Percentiles rank a stretch among this genome's conserved stretches.
These are phyloP conservation scores for Triglochin maritima DNA, from an alignment of 106 monocot genomes.

Conservation along the genomic window DNA sequence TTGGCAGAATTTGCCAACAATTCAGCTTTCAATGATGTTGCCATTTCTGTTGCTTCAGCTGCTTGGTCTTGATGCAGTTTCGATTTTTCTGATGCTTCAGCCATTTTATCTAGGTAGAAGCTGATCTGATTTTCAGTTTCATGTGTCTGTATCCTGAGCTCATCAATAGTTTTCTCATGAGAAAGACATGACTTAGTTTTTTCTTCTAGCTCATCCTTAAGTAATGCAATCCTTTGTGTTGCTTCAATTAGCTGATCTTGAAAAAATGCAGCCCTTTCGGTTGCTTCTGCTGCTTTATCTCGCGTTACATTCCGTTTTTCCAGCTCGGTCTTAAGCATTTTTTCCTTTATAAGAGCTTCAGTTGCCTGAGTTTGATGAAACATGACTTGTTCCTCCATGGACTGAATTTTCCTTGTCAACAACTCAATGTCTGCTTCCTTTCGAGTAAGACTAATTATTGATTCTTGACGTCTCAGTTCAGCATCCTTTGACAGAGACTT, in stretches of 20 bases:
- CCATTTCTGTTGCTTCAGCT: conserved; percentile 29
- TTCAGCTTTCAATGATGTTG: conserved; percentile 34
- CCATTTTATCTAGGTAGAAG: neutral
- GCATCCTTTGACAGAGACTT: conserved; percentile 38
- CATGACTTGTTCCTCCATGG: conserved; percentile 32
- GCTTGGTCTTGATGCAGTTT: conserved; percentile 21
- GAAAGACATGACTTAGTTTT: conserved; percentile 21
- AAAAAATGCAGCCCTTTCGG: conserved; percentile 23
- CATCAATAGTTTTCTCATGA: conserved; percentile 29
- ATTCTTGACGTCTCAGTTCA: conserved; percentile 47
- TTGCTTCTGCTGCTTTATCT: conserved; percentile 28
- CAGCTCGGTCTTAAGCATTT: conserved; percentile 34
- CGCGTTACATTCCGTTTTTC: conserved; percentile 17
- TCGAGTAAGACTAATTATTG: conserved; percentile 22
- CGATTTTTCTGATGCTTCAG: conserved; percentile 20
- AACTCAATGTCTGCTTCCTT: conserved; percentile 52
- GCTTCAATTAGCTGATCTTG: conserved; percentile 27
- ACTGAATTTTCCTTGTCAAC: conserved; percentile 29
- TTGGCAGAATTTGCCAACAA: conserved; percentile 34
- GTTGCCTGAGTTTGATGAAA: conserved; percentile 16
- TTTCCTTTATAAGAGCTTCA: conserved; percentile 33
- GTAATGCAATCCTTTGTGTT: conserved; percentile 31
- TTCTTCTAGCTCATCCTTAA: conserved; percentile 49
- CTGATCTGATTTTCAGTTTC: conserved; percentile 9
- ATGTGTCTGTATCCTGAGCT: conserved; percentile 29